Conservation (phyloP, 306 rosid genomes). For the Prunus dulcis region DNA sequence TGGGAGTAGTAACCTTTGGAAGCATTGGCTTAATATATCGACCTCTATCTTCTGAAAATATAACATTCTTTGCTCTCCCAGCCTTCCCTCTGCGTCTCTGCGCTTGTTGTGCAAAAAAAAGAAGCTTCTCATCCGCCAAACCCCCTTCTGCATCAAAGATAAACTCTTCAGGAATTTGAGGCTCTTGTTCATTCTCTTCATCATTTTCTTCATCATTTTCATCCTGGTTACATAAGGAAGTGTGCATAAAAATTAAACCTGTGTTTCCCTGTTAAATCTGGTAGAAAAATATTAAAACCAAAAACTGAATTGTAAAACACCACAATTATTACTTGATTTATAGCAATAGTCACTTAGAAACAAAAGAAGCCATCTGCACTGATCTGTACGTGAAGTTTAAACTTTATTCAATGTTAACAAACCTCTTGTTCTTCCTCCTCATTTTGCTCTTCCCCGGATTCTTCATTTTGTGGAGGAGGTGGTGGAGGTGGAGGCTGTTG, state of each 20-base stretch:
- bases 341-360: constrained; percentile 15
- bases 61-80: constrained; percentile 97
- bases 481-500: constrained; percentile 98
- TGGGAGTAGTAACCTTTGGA: constrained; percentile 61
- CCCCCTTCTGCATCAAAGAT: constrained; percentile 98
- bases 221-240: constrained; percentile 49
- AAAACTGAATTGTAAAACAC: neutral
- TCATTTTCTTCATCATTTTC: constrained; percentile 52
- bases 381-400: neutral
- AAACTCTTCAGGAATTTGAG: constrained; percentile 88
- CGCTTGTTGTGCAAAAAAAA: constrained; percentile 96
- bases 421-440: constrained; percentile 83
- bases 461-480: constrained; percentile 87
- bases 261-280: constrained; percentile 12
- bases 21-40: constrained; percentile 96
- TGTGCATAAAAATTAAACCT: constrained; percentile 24
- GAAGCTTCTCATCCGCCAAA: constrained; percentile 94
- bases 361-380: neutral
- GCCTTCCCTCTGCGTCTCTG: constrained; percentile 92
- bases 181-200: constrained; percentile 77
- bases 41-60: constrained; percentile 98
- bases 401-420: constrained; percentile 20
- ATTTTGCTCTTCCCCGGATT: constrained; percentile 75
- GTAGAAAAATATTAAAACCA: neutral
- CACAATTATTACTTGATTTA: neutral